A percentile compares a stretch with the other conserved stretches of the same genome.
Evolutionary conservation across 1,284 basidiomycete species (phyloP).

Genomic region (Neotropicomus parvogracilis): DNA sequence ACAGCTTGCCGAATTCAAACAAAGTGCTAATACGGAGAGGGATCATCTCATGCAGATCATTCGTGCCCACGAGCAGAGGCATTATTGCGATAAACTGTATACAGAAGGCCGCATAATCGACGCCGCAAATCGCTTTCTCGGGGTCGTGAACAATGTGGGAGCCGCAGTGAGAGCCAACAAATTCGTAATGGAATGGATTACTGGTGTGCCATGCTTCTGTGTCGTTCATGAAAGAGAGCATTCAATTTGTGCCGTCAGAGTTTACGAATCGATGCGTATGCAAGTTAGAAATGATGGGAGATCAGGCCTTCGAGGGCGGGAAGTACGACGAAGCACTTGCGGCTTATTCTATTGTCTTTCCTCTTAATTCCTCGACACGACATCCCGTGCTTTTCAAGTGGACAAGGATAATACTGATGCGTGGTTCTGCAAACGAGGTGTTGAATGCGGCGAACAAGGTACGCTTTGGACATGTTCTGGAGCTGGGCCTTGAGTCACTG

Average conservation of each 20-base stretch:
- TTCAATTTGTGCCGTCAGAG: not conserved
- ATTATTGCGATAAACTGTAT: too few relatives aligned
- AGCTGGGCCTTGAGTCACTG: not conserved
- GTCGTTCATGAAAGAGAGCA: not conserved
- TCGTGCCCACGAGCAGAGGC: too few relatives aligned
- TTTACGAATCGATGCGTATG: conserved; percentile 5
- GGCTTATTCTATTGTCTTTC: conserved; percentile 5
- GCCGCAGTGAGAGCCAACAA: not conserved
- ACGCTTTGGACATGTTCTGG: not conserved
- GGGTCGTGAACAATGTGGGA: not conserved
- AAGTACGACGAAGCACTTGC: conserved; percentile 3
- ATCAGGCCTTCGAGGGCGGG: not conserved
- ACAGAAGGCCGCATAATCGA: not conserved
- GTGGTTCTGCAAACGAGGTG: not conserved
- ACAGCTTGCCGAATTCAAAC: too few relatives aligned
- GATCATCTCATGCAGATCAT: too few relatives aligned
- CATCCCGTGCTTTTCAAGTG: conserved; percentile 5
- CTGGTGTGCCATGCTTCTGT: not conserved
- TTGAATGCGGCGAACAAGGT: conserved; percentile 1
- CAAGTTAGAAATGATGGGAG: conserved; percentile 4
- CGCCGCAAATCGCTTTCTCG: not conserved
- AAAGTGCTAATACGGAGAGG: too few relatives aligned
- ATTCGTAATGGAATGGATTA: not conserved
- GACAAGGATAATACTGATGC: not conserved
- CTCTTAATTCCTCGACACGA: not conserved